Evolutionary conservation across 148 eudicot genomes (phyloP).

Genomic region (Rhododendron henanense): DNA sequence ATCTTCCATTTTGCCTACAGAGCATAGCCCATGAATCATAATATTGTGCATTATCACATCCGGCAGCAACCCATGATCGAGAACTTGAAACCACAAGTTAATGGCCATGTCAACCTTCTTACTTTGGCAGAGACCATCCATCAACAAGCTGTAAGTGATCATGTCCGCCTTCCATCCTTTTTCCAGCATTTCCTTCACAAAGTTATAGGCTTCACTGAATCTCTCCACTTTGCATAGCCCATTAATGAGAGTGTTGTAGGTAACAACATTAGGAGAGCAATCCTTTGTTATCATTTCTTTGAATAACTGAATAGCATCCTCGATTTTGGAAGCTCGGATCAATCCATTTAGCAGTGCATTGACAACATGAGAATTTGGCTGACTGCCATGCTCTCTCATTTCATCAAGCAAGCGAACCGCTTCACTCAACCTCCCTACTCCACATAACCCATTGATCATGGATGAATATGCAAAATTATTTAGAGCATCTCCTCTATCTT

Average conservation of each 20-base stretch:
- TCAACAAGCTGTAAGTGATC: slow-evolving; percentile 67
- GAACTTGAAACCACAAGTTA: slow-evolving; percentile 57
- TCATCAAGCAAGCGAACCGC: slow-evolving; percentile 44
- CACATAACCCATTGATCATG: slow-evolving; percentile 60
- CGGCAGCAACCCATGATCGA: slow-evolving; percentile 57
- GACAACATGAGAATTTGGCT: slow-evolving; percentile 55
- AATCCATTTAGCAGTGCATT: slow-evolving; percentile 69
- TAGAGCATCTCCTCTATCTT: slow-evolving; percentile 29
- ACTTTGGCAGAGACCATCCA: slow-evolving; percentile 64
- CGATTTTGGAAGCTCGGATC: slow-evolving; percentile 42
- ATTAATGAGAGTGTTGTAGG: slow-evolving; percentile 68
- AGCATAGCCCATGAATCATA: slow-evolving; percentile 78
- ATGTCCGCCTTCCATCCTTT: slow-evolving; percentile 59
- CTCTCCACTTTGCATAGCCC: slow-evolving; percentile 70
- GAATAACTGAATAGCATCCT: slow-evolving; percentile 49
- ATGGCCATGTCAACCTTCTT: slow-evolving; percentile 61
- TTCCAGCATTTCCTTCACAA: slow-evolving; percentile 75
- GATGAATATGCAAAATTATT: slow-evolving; percentile 63
- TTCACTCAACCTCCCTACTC: slow-evolving; percentile 50
- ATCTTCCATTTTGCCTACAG: slow-evolving; percentile 52
- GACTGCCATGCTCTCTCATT: slow-evolving; percentile 39
- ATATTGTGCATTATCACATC: slow-evolving; percentile 84
- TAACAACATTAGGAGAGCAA: slow-evolving; percentile 52
- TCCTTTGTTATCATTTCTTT: slow-evolving; percentile 43
- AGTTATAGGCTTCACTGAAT: slow-evolving; percentile 58